Evolutionary conservation across 2,329 filamentous ascomycete genomes (phyloP).

Genomic region (Hymenotorrendiella dingleyae): DNA sequence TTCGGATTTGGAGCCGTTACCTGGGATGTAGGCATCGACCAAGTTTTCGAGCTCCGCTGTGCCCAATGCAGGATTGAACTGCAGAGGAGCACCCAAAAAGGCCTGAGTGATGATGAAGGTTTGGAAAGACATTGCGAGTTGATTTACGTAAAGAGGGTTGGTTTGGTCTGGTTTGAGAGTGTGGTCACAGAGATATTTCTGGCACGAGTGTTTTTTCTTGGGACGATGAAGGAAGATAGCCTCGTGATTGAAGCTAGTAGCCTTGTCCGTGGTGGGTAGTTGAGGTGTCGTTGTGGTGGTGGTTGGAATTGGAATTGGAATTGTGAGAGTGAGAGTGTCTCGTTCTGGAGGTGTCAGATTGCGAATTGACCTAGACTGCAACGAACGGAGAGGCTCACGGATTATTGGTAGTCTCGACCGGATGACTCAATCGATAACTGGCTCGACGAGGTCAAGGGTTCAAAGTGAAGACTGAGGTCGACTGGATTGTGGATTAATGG

Average conservation of each 20-base stretch:
- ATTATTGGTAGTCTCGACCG: slow-evolving; percentile 3
- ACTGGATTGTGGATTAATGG: background rate
- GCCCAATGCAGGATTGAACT: slow-evolving; percentile 63
- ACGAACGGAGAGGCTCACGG: background rate
- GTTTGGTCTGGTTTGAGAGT: background rate
- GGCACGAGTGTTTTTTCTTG: too few species aligned
- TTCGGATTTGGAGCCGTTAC: slow-evolving; percentile 47
- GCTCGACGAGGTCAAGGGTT: background rate
- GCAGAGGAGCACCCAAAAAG: slow-evolving; percentile 47
- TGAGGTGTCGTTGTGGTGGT: background rate
- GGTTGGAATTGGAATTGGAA: background rate
- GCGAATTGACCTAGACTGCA: background rate
- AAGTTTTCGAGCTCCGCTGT: slow-evolving; percentile 54
- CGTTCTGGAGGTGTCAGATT: background rate
- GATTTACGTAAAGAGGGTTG: slow-evolving; percentile 1
- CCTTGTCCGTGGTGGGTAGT: background rate
- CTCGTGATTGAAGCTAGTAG: background rate
- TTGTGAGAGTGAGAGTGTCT: background rate
- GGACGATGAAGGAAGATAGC: background rate
- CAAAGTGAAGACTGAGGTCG: too few species aligned
- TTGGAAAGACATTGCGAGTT: slow-evolving; percentile 16
- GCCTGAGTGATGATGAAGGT: slow-evolving; percentile 51
- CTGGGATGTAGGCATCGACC: slow-evolving; percentile 52
- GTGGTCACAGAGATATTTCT: too few species aligned
- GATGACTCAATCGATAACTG: slow-evolving; percentile 1